Conservation (phyloP, 768 basidiomycete species). For the Arthromyces matolae region DNA sequence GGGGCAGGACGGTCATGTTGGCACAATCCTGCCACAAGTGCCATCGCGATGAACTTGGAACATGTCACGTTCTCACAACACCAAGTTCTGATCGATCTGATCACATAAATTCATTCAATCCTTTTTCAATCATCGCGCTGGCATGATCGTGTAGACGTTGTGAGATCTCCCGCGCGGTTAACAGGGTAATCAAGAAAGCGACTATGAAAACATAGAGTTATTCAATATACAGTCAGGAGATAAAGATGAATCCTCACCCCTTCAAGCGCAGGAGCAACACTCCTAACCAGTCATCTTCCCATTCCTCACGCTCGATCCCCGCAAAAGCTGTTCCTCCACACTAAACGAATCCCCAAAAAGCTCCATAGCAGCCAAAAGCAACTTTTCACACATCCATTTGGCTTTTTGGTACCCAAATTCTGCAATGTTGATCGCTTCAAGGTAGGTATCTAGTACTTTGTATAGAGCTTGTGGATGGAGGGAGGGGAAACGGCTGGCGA, state of each 20-base stretch:
- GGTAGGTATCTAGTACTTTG: conserved; percentile 29
- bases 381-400: conserved; percentile 36
- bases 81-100: no score
- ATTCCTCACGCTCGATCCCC: conserved; percentile 27
- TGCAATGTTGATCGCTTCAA: conserved; percentile 23
- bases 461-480: conserved; percentile 24
- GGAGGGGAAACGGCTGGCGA: conserved; percentile 28
- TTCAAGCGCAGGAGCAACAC: conserved; percentile 27
- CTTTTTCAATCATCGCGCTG: no score
- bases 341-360: conserved; percentile 20
- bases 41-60: no score
- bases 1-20: no score
- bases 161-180: conserved; percentile 26
- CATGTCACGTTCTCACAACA: no score
- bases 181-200: conserved; percentile 36
- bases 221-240: background rate
- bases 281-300: conserved; percentile 36
- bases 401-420: conserved; percentile 31
- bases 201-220: conserved; percentile 14
- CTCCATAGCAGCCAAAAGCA: conserved; percentile 26
- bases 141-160: no score
- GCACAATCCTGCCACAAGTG: no score
- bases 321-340: conserved; percentile 15
- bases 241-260: conserved; percentile 24
- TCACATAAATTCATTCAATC: no score